A percentile compares a stretch with the other conserved stretches of the same genome.
phyloP scores from a whole-genome alignment of 2,329 filamentous ascomycete genomes.

The Fusarium sp. region DNA sequence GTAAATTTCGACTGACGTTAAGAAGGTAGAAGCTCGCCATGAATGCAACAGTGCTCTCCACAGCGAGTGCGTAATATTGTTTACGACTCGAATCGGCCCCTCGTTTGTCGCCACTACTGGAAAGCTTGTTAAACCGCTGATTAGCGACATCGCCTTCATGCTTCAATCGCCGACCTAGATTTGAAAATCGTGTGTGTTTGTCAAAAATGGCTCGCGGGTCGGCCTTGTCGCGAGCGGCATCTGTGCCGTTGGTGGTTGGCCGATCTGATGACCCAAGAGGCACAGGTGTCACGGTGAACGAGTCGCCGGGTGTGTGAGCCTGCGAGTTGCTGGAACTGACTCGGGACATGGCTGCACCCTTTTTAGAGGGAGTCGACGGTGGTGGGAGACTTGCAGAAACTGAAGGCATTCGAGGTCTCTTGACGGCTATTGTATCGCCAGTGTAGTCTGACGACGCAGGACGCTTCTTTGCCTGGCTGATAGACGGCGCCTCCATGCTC shows the following conservation, averaged over 20 bases:
- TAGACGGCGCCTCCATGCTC: conserved; percentile 53
- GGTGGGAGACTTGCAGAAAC: conserved; percentile 45
- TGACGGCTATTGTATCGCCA: conserved; percentile 50
- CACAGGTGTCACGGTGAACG: conserved; percentile 47
- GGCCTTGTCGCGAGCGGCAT: conserved; percentile 39
- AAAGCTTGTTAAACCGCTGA: conserved; percentile 38
- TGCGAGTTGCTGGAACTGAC: conserved; percentile 64
- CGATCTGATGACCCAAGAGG: conserved; percentile 42
- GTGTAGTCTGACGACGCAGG: conserved; percentile 51
- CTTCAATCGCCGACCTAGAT: conserved; percentile 62
- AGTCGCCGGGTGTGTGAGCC: conserved; percentile 60
- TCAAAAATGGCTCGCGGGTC: conserved; percentile 46
- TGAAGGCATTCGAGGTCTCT: conserved; percentile 57
- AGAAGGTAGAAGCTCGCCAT: conserved; percentile 63
- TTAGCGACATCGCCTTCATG: conserved; percentile 61
- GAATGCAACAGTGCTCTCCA: conserved; percentile 63
- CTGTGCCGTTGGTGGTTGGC: conserved; percentile 46
- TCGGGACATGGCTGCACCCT: conserved; percentile 60
- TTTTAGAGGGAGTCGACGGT: conserved; percentile 64
- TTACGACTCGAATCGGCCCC: conserved; percentile 49
- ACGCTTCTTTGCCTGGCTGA: conserved; percentile 57
- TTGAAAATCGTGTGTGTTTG: conserved; percentile 50
- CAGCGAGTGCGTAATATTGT: conserved; percentile 54
- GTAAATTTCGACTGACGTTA: conserved; percentile 55
- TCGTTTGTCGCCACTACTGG: conserved; percentile 38